Evolutionary conservation across 2,329 filamentous ascomycete genomes (phyloP).

Genomic region (Achaetomium macrosporum): DNA sequence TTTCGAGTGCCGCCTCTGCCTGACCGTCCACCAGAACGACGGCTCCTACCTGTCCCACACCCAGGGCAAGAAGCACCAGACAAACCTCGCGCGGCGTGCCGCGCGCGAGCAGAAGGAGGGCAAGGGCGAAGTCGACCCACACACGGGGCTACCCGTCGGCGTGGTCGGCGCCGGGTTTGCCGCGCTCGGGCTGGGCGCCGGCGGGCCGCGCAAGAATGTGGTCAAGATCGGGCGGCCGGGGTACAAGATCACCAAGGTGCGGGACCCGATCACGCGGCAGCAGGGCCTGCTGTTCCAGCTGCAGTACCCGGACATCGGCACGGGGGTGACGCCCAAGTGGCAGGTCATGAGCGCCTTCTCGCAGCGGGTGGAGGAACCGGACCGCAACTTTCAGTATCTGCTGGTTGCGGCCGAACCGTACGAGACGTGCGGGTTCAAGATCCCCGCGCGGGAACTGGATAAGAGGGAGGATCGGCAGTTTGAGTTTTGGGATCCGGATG

Average conservation of each 20-base stretch:
- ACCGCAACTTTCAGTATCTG: conserved; percentile 91
- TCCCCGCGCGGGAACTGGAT: conserved; percentile 90
- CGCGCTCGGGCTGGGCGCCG: conserved; percentile 46
- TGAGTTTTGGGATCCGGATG: conserved; percentile 91
- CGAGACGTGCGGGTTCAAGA: conserved; percentile 94
- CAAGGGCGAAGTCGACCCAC: conserved; percentile 60
- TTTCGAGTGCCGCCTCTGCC: conserved; percentile 93
- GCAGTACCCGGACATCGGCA: conserved; percentile 85
- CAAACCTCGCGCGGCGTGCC: conserved; percentile 89
- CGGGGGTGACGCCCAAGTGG: conserved; percentile 71
- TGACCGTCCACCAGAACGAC: conserved; percentile 98
- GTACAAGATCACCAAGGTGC: conserved; percentile 95
- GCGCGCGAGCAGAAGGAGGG: conserved; percentile 94
- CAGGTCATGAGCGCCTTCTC: conserved; percentile 98
- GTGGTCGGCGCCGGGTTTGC: conserved; percentile 65
- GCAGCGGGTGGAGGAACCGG: conserved; percentile 90
- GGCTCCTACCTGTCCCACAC: conserved; percentile 98
- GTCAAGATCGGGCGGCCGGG: conserved; percentile 95
- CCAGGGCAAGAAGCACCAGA: conserved; percentile 97
- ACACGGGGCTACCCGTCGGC: conserved; percentile 65
- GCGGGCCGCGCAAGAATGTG: conserved; percentile 66
- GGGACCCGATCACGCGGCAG: conserved; percentile 83
- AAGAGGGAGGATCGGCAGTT: conserved; percentile 82
- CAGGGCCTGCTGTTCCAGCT: conserved; percentile 92
- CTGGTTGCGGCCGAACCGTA: conserved; percentile 95